Conservation (phyloP, 176 grass and related monocot species). For the Avena sativa region DNA sequence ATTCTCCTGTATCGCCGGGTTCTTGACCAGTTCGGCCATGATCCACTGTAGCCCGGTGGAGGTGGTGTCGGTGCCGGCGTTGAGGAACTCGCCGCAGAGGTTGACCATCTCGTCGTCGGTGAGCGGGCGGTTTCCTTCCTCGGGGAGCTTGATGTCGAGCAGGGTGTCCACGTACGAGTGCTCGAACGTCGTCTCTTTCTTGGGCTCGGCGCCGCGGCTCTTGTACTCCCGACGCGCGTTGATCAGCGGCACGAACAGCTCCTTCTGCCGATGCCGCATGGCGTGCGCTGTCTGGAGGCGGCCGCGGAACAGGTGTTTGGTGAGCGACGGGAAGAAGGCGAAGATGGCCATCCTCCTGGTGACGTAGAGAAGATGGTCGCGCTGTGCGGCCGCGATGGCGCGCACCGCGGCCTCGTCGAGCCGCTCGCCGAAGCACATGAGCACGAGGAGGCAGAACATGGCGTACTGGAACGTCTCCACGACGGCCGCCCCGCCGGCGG, state of each 20-base stretch:
- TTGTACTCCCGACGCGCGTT: conserved; percentile 51
- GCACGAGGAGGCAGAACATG: conserved; percentile 68
- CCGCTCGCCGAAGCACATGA: conserved; percentile 81
- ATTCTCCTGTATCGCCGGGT: conserved; percentile 50
- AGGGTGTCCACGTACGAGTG: conserved; percentile 78
- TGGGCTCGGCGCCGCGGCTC: not conserved
- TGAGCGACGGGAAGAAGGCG: conserved; percentile 47
- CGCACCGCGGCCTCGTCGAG: conserved; percentile 54
- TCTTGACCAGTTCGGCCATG: conserved; percentile 83
- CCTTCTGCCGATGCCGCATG: conserved; percentile 18
- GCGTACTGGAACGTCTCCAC: conserved; percentile 59
- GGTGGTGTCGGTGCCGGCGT: conserved; percentile 77
- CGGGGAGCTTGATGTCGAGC: conserved; percentile 61
- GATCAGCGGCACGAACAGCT: conserved; percentile 53
- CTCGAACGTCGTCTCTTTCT: conserved; percentile 37
- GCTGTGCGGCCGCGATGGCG: conserved; percentile 36
- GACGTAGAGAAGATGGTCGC: conserved; percentile 36
- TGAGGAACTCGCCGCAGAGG: conserved; percentile 69
- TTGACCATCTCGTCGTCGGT: conserved; percentile 51
- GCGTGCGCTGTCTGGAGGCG: conserved; percentile 32
- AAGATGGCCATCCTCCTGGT: conserved; percentile 33
- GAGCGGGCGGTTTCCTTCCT: conserved; percentile 45
- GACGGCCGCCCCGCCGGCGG: not conserved
- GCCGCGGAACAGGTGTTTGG: conserved; percentile 44
- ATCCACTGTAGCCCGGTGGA: conserved; percentile 73